Conservation (phyloP, 2,329 filamentous ascomycete species). For the Epicoccum sorghinum region DNA sequence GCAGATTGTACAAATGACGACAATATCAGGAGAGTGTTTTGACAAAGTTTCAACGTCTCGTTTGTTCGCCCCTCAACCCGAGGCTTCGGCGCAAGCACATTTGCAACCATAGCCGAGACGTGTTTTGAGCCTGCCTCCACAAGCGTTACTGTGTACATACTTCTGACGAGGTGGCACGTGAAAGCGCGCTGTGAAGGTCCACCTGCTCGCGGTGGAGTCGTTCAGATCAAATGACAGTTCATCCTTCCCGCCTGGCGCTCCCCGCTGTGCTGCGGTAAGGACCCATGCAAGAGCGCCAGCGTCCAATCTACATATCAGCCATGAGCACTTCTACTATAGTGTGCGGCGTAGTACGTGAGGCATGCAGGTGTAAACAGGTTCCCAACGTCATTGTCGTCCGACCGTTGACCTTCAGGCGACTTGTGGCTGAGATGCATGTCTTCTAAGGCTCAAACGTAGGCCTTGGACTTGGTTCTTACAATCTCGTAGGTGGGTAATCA, state of each 20-base stretch:
- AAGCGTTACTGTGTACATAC: background rate
- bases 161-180: conserved; percentile 1
- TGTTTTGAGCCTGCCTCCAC: background rate
- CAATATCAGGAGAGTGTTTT: background rate
- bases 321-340: conserved; percentile 3
- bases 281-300: conserved; percentile 28
- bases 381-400: conserved; percentile 6
- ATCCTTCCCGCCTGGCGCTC: conserved; percentile 44
- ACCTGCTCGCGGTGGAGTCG: conserved; percentile 5
- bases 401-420: conserved; percentile 5
- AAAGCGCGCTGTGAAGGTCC: background rate
- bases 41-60: conserved; percentile 1
- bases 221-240: conserved; percentile 32
- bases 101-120: conserved; percentile 5
- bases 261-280: conserved; percentile 25
- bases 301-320: conserved; percentile 27
- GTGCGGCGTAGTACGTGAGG: conserved; percentile 32
- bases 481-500: background rate
- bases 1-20: conserved; percentile 5
- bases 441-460: conserved; percentile 1
- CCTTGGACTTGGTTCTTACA: background rate
- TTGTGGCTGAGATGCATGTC: conserved; percentile 3
- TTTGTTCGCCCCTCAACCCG: background rate
- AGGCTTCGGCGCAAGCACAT: background rate
- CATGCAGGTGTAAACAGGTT: conserved; percentile 10